Evolutionary conservation across 805 yeast species (phyloP).

Genomic region (Myxozyma nipponensis): DNA sequence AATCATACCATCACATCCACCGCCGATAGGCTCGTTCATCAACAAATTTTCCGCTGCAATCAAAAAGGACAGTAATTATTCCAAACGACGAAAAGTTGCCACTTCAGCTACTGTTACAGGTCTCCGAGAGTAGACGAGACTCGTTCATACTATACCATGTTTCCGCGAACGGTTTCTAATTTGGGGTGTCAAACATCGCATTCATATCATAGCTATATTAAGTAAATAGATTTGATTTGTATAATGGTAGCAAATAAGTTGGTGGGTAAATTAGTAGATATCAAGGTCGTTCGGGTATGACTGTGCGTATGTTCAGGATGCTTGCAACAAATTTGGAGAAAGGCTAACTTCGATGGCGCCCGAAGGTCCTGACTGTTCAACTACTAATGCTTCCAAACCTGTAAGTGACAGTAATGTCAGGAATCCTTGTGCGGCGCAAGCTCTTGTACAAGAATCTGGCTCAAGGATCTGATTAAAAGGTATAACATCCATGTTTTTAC

Average conservation of each 20-base stretch:
- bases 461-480: constrained; percentile 9
- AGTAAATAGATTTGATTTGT: too few relatives aligned
- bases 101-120: too few relatives aligned
- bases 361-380: constrained; percentile 3
- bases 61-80: neutral
- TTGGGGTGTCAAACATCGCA: too few relatives aligned
- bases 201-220: too few relatives aligned
- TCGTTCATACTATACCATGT: too few relatives aligned
- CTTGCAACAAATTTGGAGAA: neutral
- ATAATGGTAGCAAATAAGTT: too few relatives aligned
- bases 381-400: constrained; percentile 8
- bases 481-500: neutral
- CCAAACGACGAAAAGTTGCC: neutral
- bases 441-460: constrained; percentile 1
- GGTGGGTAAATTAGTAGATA: too few relatives aligned
- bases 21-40: neutral
- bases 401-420: constrained; percentile 15
- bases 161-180: too few relatives aligned
- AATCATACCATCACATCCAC: neutral
- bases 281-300: too few relatives aligned
- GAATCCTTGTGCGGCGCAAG: constrained; percentile 18
- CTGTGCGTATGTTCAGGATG: too few relatives aligned
- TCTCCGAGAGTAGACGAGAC: too few relatives aligned
- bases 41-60: neutral
- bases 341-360: constrained; percentile 2